Conservation (phyloP, 108 stramenopile genomes). For the Aurantiochytrium sp. region DNA sequence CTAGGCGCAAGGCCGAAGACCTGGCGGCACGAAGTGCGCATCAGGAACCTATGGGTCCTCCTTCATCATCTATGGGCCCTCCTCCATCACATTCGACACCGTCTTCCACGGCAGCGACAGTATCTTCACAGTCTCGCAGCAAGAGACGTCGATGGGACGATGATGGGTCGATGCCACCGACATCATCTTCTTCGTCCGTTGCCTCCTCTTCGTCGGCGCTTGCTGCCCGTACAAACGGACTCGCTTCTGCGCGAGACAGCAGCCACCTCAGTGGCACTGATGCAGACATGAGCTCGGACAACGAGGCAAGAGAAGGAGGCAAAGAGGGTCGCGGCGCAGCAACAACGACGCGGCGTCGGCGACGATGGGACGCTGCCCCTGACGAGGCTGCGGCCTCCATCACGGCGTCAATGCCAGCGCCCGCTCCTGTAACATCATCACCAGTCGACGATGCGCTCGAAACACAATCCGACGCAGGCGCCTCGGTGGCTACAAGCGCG, state of each 20-base stretch:
- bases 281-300: conserved; percentile 25
- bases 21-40: conserved; percentile 53
- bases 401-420: neutral
- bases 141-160: conserved; percentile 39
- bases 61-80: neutral
- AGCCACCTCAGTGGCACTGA: conserved; percentile 31
- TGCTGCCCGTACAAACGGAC: no score
- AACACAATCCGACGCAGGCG: neutral
- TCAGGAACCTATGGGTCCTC: neutral
- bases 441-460: neutral
- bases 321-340: neutral
- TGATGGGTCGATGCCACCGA: neutral
- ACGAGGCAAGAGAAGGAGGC: conserved; percentile 22
- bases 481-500: neutral
- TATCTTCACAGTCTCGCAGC: neutral
- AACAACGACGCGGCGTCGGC: neutral
- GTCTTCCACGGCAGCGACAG: conserved; percentile 58
- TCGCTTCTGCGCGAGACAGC: conserved; percentile 8
- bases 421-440: neutral
- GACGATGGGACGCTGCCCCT: neutral
- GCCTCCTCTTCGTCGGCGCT: no score
- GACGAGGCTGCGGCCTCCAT: neutral
- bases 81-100: neutral
- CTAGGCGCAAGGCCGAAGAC: conserved; percentile 62
- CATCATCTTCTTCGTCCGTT: no score